Percentiles rank a stretch among this genome's conserved stretches.
These are phyloP conservation scores for Neoarthrinium moseri DNA, from an alignment of 2,329 filamentous ascomycete species.

Conservation along the genomic window DNA sequence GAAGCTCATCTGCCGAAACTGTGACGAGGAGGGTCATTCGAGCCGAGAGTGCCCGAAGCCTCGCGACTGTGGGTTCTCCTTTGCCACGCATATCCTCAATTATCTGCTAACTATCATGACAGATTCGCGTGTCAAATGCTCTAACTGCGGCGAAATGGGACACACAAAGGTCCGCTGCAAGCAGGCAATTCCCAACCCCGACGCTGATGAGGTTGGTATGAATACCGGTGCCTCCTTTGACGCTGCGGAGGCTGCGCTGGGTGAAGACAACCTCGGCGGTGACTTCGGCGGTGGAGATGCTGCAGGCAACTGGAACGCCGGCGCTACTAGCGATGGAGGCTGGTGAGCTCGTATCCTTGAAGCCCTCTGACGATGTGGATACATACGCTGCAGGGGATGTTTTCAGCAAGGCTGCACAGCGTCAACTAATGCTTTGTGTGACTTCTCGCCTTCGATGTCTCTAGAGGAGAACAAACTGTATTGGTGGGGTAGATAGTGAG, in stretches of 20 bases:
- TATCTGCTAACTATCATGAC: constrained; percentile 14
- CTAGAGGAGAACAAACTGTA: no score
- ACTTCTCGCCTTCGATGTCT: no score
- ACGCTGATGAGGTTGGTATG: constrained; percentile 9
- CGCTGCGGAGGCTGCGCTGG: background rate
- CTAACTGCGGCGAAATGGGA: constrained; percentile 52
- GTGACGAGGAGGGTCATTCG: constrained; percentile 59
- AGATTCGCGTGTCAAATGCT: constrained; percentile 57
- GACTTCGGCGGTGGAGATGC: background rate
- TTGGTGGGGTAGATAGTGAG: no score
- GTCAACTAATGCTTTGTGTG: no score
- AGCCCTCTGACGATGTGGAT: no score
- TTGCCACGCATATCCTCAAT: background rate
- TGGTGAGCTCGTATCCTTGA: no score
- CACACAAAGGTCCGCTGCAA: constrained; percentile 40
- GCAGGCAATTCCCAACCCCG: constrained; percentile 27
- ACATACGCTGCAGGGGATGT: no score
- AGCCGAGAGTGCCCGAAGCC: constrained; percentile 60
- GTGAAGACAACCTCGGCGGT: background rate
- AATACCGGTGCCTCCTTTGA: constrained; percentile 5
- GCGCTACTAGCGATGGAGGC: no score
- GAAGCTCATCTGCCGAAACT: constrained; percentile 57
- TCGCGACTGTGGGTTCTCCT: constrained; percentile 43
- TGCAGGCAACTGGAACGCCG: background rate
- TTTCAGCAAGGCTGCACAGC: no score